phyloP scores from a whole-genome alignment of 768 basidiomycete species.

The Phylloporus sp. region DNA sequence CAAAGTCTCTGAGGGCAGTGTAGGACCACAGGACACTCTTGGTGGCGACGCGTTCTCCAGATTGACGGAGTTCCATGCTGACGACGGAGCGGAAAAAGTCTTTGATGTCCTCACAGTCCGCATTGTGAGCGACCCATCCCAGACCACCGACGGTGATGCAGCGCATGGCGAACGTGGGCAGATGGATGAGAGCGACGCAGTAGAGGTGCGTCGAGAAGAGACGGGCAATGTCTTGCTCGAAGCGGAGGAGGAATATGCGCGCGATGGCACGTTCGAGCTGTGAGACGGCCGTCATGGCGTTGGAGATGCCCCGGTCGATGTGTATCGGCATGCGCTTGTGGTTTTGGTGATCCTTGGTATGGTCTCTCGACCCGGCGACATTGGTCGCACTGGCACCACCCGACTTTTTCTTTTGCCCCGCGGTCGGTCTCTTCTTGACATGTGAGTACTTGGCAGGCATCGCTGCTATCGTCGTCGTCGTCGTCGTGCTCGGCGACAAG shows the following conservation, averaged over 20 bases:
- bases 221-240: slow-evolving; percentile 71
- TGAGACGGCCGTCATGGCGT: slow-evolving; percentile 58
- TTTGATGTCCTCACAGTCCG: slow-evolving; percentile 66
- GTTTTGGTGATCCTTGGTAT: slow-evolving; percentile 28
- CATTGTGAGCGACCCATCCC: slow-evolving; percentile 65
- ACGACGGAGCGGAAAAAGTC: slow-evolving; percentile 70
- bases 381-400: slow-evolving; percentile 6
- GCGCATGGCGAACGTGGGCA: slow-evolving; percentile 66
- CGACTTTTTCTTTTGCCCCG: slow-evolving; percentile 45
- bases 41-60: slow-evolving; percentile 73
- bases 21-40: slow-evolving; percentile 80
- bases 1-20: slow-evolving; percentile 72
- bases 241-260: slow-evolving; percentile 62
- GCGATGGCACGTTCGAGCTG: slow-evolving; percentile 68
- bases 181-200: slow-evolving; percentile 57
- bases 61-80: slow-evolving; percentile 74
- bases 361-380: slow-evolving; percentile 21
- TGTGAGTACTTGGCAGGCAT: slow-evolving; percentile 77
- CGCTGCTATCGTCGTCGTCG: slow-evolving; percentile 1
- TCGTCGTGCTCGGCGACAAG: neutral
- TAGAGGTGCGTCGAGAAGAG: slow-evolving; percentile 70
- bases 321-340: slow-evolving; percentile 42
- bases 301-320: slow-evolving; percentile 51
- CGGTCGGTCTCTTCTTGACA: slow-evolving; percentile 60
- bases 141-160: slow-evolving; percentile 60